Base-by-base conservation (phyloP, 2,329 filamentous ascomycete genomes). In the Coniella vitis region DNA sequence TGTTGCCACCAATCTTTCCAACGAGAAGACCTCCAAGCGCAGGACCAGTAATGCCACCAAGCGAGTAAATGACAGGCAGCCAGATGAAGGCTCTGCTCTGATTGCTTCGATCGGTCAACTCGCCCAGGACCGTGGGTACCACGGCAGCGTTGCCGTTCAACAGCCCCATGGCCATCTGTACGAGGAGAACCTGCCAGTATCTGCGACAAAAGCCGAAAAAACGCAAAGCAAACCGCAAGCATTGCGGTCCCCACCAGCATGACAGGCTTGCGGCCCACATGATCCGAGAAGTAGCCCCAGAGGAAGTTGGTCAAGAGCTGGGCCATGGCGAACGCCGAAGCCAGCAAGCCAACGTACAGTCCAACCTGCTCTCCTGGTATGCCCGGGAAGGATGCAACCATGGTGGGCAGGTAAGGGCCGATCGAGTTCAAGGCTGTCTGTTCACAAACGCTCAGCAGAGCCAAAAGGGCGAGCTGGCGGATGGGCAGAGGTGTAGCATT, bases 341-440 rank as follows among this genome's bases (percentile, higher is more conserved):
- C 93, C 41, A 97, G 84, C 40, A 90, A 74, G 13, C 93, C 93
- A 1, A 97, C 90, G 63, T 95, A 97, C 37, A 97, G 63, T 1
- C 91, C 93, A 29, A 86, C 84, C 58, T 90, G 73, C 5, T 73
- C 74, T 2, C 76, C 68, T 17, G 85, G 77, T 17, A 96, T 84
- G 54, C 87, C 87, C 1, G 88, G 86, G 63, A 97, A 97, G 1
- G 81, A 83, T 19, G 81, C 79, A 1, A 90, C 84, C 91, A 98
- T 97, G 58, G 90, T 81, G 0, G 93, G 93, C 2, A 98, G 79
- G 65, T 98, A 98, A 1, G 93, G 93, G 10, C 86, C 87, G 60
- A 98, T 96, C 19, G 90, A 95, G 66, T 98, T 98, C 62, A 98
- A 78, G 0, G 93, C 93, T 0, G 91, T 97, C 72, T 98, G 93